Base-by-base conservation (phyloP, 148 eudicot genomes). In the Rhododendron vialii region DNA sequence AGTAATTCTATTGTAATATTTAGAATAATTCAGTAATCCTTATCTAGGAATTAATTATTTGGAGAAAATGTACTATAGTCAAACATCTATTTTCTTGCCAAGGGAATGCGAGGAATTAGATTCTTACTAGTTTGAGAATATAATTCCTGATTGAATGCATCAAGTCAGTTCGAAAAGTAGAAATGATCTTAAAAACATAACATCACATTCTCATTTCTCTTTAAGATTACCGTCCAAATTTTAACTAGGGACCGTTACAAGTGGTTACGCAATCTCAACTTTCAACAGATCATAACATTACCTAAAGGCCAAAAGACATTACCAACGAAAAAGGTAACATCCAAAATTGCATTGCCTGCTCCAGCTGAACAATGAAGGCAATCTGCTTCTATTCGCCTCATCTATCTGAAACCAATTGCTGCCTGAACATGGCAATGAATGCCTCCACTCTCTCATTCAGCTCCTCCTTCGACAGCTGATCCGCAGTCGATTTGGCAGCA, bases 381-480 rank as follows among this genome's bases (percentile, higher is more conserved):
- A 30, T 47, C 33, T 20, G 76, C 65, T 80, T 85, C 80, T 81
- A 24, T 55, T 63, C 82, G 73, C 90, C 8, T 90, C 87, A 88
- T 93, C 97, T 38, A 88, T 93, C 97, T 38, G 90, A 92, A 26
- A 90, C 82, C 89, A 94, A 86, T 63, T 93, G 95, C 83, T 88
- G 90, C 87, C 90, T 88, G 79, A 94, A 94, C 92, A 84, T 93
- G 3, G 94, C 88, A 88, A 94, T 94, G 83, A 94, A 94, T 7
- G 91, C 93, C 85, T 94, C 97, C 30, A 81, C 94, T 87, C 89
- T 93, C 87, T 88, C 51, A 73, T 93, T 94, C 67, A 94, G 87
- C 80, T 94, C 94, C 88, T 94, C 97, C 86, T 91, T 87, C 12
- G 97, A 89, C 77, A 92, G 20, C 84, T 77, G 38, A 8, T 14